A percentile compares a stretch with the other conserved stretches of the same genome.
These are phyloP conservation scores for Mucor ambiguus DNA, from an alignment of 371 early-diverging fungal genomes.

Conservation along the genomic window DNA sequence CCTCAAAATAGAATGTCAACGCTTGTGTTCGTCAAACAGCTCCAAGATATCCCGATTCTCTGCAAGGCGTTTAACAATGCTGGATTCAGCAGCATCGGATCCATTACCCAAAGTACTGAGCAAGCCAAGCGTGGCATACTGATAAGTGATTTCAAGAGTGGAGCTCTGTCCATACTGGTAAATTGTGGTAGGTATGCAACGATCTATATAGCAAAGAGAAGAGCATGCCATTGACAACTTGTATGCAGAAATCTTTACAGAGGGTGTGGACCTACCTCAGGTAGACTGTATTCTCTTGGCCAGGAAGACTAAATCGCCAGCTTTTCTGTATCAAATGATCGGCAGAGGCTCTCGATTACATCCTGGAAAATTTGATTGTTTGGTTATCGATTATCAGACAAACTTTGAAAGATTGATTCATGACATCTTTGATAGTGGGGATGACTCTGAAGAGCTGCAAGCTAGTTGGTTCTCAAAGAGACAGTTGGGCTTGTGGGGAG, in stretches of 20 bases:
- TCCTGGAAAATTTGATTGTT: neutral
- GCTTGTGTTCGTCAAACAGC: constrained; percentile 87
- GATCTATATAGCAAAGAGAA: neutral
- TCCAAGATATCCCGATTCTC: constrained; percentile 69
- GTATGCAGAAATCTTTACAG: neutral
- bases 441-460: neutral
- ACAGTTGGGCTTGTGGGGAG: neutral
- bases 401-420: neutral
- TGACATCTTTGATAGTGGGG: neutral
- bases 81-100: constrained; percentile 31
- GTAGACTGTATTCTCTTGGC: neutral
- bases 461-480: neutral
- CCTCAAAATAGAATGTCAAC: constrained; percentile 44
- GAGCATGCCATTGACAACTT: neutral
- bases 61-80: constrained; percentile 57
- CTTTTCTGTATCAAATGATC: neutral
- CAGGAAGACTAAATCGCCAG: neutral
- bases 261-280: neutral
- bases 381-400: neutral
- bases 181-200: neutral
- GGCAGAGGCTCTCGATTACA: neutral
- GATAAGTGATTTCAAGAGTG: neutral
- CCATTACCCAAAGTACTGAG: neutral
- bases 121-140: neutral
- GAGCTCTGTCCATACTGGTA: neutral